Conservation (phyloP, 441 rosid species). For the Pelargonium myrrhifolium region DNA sequence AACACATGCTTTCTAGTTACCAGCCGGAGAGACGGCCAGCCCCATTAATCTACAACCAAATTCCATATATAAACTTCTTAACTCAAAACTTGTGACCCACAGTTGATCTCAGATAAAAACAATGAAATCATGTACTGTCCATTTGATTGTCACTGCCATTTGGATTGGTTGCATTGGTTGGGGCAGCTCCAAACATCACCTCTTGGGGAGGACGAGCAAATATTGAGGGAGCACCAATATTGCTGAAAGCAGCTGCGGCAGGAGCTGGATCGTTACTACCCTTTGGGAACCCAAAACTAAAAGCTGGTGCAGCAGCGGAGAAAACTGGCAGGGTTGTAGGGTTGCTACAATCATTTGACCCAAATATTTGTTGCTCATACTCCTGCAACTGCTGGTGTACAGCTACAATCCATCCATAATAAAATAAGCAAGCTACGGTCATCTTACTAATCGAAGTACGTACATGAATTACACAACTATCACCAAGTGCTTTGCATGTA, state of each 20-base stretch:
- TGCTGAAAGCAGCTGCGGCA: conserved; percentile 42
- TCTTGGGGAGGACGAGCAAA: conserved; percentile 45
- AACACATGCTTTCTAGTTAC: conserved; percentile 5
- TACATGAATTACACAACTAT: neutral
- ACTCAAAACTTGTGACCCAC: conserved; percentile 17
- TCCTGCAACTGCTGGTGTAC: conserved; percentile 46
- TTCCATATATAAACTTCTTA: conserved; percentile 13
- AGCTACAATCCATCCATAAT: conserved; percentile 25
- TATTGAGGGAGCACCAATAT: conserved; percentile 39
- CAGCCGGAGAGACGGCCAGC: neutral
- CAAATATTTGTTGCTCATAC: conserved; percentile 42
- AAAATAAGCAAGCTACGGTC: too few species aligned
- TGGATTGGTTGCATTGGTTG: conserved; percentile 28
- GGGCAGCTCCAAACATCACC: conserved; percentile 67
- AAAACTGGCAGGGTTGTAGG: conserved; percentile 20
- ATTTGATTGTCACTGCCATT: conserved; percentile 49
- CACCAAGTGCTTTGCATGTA: neutral
- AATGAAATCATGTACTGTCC: conserved; percentile 47
- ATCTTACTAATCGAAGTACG: neutral
- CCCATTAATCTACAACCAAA: conserved; percentile 21
- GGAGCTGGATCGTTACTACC: conserved; percentile 34
- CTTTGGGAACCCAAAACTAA: conserved; percentile 52
- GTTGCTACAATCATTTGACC: conserved; percentile 26
- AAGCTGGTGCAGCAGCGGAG: conserved; percentile 27
- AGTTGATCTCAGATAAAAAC: conserved; percentile 11